Evolutionary conservation across 257 asterid genomes (phyloP), one percentile per base, ranked within the genome.

Genomic region (Lithospermum erythrorhizon): DNA sequence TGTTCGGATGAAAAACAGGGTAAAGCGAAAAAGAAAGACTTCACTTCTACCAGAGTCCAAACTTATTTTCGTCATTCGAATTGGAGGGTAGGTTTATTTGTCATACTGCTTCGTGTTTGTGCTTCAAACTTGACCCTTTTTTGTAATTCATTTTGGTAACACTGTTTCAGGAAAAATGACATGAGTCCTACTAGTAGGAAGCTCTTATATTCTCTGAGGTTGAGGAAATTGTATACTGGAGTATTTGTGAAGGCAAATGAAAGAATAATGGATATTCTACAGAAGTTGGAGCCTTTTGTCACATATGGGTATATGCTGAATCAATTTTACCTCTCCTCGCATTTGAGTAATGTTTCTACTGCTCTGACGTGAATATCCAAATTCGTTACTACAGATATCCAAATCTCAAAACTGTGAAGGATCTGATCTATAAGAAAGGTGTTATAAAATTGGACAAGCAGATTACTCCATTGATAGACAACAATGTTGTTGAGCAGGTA

Each of bases 351-450:
- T 11, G 6, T 16, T 63, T 53, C 30, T 52, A n/a, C 47, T 6
- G n/a, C 47, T 47, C 23, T 10, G 9, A 22, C 0, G 22, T 35
- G 19, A 9, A 15, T 30, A 21, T 29, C 59, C 29, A 22, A 21
- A 25, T 13, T 47, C 6, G 60, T 7, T 62, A 24, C 37, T 75
- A 59, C 68, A 90, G 98, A 21, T 91, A 81, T 77, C 98, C 98
- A 48, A 86, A 74, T 76, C 65, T 81, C 57, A 91, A 83, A 87
- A 86, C 85, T 65, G 90, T 88, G 72, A 86, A 77, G 82, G 98
- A 91, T 73, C 78, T 91, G 78, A 82, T 91, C 66, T 88, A 75
- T 88, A 91, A 88, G 79, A 91, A 88, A 67, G 96, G 94, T 70
- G 79, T 84, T n/a, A 81, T 77, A 11, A 91, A 78, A 74, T 51